A percentile compares a stretch with the other conserved stretches of the same genome.
These are phyloP conservation scores for Paraphaeosphaeria sporulosa DNA, from an alignment of 2,329 filamentous ascomycete genomes.

Conservation along the genomic window DNA sequence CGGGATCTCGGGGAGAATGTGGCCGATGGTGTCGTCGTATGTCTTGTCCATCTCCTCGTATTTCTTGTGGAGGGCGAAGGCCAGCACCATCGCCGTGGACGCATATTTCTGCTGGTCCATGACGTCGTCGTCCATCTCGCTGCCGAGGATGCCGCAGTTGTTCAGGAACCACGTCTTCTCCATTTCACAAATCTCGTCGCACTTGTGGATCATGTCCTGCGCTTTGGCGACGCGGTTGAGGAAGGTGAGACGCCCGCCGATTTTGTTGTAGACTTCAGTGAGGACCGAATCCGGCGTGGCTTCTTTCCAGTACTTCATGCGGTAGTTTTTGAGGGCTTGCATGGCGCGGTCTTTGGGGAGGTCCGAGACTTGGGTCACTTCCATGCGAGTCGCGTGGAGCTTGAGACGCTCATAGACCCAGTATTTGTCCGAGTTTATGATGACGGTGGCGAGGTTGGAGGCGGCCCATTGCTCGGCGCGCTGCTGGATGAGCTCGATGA, in stretches of 20 bases:
- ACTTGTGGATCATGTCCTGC: constrained; percentile 78
- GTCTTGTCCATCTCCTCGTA: constrained; percentile 69
- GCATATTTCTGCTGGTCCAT: constrained; percentile 99
- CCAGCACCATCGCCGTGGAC: constrained; percentile 92
- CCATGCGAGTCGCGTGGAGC: constrained; percentile 91
- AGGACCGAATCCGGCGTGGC: constrained; percentile 63
- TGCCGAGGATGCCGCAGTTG: constrained; percentile 77
- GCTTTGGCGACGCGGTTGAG: constrained; percentile 91
- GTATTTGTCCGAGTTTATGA: constrained; percentile 97
- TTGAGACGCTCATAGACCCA: constrained; percentile 98
- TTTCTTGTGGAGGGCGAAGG: constrained; percentile 86
- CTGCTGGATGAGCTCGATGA: constrained; percentile 94
- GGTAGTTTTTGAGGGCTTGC: constrained; percentile 78
- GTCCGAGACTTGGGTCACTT: constrained; percentile 86
- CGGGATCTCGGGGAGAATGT: constrained; percentile 77
- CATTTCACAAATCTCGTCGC: constrained; percentile 72
- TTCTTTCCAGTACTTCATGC: constrained; percentile 78
- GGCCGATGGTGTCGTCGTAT: constrained; percentile 72
- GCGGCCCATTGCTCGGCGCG: constrained; percentile 97
- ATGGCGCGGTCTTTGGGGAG: constrained; percentile 81
- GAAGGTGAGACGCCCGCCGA: constrained; percentile 89
- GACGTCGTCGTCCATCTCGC: constrained; percentile 91
- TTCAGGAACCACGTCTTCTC: constrained; percentile 84
- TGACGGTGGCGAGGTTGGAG: constrained; percentile 84
- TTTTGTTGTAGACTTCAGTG: constrained; percentile 81